Conservation (phyloP, 768 basidiomycete species). For the Boletus rubroflammeus region DNA sequence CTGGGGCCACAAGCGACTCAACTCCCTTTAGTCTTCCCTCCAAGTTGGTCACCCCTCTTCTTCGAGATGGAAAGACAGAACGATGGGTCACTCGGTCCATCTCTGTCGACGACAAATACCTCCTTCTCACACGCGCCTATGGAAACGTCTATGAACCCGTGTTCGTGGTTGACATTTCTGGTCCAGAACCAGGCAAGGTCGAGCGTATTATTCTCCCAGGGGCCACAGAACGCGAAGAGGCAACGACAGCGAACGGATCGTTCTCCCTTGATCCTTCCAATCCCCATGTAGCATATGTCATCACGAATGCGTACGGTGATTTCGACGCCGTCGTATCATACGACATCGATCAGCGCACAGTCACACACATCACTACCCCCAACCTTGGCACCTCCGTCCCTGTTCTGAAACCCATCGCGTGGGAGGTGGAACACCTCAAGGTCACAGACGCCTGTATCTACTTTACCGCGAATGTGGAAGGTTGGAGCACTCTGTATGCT, state of each 20-base stretch:
- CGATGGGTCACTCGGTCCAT: conserved; percentile 32
- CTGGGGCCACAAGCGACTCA: conserved; percentile 28
- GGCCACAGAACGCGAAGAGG: conserved; percentile 29
- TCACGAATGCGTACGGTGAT: conserved; percentile 39
- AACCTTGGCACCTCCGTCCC: conserved; percentile 23
- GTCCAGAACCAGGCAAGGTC: conserved; percentile 19
- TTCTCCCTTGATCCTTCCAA: conserved; percentile 33
- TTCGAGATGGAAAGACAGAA: conserved; percentile 30
- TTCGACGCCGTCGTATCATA: conserved; percentile 36
- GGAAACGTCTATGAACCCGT: conserved; percentile 28
- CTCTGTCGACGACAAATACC: conserved; percentile 38
- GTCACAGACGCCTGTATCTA: conserved; percentile 29
- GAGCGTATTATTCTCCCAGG: conserved; percentile 35
- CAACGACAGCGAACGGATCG: conserved; percentile 16
- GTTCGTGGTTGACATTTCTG: conserved; percentile 35
- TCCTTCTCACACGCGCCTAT: conserved; percentile 31
- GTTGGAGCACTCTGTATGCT: conserved; percentile 32
- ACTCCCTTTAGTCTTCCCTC: conserved; percentile 33
- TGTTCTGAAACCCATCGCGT: conserved; percentile 35
- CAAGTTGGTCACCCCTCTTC: conserved; percentile 32
- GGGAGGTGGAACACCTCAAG: conserved; percentile 29
- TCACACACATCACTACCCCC: conserved; percentile 39
- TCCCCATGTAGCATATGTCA: conserved; percentile 32
- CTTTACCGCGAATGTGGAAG: conserved; percentile 39
- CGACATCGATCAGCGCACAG: conserved; percentile 26